phyloP scores from a whole-genome alignment of 2,329 filamentous ascomycete species.

The Cercospora citrullina region DNA sequence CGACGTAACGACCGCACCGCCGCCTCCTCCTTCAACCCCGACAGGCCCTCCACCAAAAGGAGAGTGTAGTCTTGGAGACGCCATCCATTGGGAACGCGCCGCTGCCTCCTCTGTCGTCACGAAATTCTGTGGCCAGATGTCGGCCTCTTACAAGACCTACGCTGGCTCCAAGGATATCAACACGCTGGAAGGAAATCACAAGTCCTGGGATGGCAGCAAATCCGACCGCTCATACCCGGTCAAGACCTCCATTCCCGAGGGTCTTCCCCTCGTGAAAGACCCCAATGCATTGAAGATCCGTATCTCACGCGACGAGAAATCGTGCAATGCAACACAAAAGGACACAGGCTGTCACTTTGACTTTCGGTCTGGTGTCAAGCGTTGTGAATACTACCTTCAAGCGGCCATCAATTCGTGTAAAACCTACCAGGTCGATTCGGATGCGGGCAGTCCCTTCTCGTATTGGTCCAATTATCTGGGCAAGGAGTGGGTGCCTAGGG shows the following conservation, averaged over 20 bases:
- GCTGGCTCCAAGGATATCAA: background rate
- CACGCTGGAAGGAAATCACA: background rate
- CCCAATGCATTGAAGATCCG: background rate
- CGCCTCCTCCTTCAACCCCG: background rate
- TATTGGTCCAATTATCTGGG: no score
- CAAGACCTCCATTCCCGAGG: background rate
- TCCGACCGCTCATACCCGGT: background rate
- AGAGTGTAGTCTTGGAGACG: background rate
- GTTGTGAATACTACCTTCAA: background rate
- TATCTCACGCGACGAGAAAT: background rate
- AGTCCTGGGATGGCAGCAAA: background rate
- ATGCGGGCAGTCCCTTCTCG: background rate
- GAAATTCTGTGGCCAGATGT: conserved; percentile 8
- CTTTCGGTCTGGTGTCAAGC: background rate
- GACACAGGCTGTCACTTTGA: conserved; percentile 6
- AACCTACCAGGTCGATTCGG: background rate
- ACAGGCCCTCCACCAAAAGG: background rate
- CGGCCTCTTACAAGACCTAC: background rate
- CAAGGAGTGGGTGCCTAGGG: background rate
- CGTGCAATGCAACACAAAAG: background rate
- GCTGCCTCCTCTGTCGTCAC: background rate
- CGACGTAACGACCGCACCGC: background rate
- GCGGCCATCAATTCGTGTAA: background rate
- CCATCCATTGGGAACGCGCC: conserved; percentile 1
- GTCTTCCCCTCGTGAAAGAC: background rate